These are phyloP conservation scores for Populus trichocarpa DNA, from an alignment of 441 rosid species.

Conservation along the genomic window DNA sequence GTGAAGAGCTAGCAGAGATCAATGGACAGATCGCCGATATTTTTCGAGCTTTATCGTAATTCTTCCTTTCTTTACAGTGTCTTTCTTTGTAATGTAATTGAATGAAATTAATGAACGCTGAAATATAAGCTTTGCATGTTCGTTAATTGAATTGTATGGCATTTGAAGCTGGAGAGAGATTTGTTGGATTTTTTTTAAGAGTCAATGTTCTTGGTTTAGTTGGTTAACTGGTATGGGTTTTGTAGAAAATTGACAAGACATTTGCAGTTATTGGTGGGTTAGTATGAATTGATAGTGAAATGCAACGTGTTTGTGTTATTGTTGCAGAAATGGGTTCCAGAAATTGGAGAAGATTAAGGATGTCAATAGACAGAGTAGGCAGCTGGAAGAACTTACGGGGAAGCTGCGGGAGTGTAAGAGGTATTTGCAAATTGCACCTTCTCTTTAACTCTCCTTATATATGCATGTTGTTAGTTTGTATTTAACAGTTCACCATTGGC, in stretches of 20 bases:
- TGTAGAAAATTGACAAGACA: not conserved
- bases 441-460: not conserved
- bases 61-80: not conserved
- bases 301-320: constrained; percentile 5
- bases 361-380: constrained; percentile 79
- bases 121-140: not conserved
- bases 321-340: constrained; percentile 86
- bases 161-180: not conserved
- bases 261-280: not conserved
- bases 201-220: not conserved
- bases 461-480: not conserved
- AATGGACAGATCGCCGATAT: constrained; percentile 82
- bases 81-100: not conserved
- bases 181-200: not conserved
- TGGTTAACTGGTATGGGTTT: not conserved
- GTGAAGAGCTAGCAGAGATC: constrained; percentile 83
- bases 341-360: constrained; percentile 96
- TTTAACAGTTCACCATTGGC: not conserved
- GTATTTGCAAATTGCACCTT: constrained; percentile 22
- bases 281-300: not conserved
- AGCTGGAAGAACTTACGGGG: constrained; percentile 83
- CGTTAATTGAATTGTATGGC: not conserved
- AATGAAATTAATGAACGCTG: not conserved
- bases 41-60: constrained; percentile 81
- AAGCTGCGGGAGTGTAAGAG: constrained; percentile 97